A percentile compares a stretch with the other conserved stretches of the same genome.
Conservation (phyloP, 1,284 basidiomycete species). For the Porphyrellus sp. region DNA sequence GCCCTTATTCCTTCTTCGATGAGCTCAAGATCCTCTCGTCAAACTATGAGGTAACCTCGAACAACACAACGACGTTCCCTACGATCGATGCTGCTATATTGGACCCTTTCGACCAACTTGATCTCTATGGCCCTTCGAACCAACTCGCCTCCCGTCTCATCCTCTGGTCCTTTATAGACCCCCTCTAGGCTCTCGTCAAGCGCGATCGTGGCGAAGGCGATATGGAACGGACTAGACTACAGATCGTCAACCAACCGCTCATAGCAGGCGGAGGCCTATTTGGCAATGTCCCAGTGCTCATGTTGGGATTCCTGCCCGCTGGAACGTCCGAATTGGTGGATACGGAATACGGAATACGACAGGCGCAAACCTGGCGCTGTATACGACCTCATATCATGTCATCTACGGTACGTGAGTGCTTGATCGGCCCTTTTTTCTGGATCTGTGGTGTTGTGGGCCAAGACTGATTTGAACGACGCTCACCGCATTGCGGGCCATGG, state of each 20-base stretch:
- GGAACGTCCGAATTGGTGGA: slow-evolving; percentile 1
- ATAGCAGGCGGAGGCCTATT: not conserved
- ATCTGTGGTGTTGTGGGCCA: not conserved
- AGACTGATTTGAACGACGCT: not conserved
- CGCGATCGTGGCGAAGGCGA: slow-evolving; percentile 9
- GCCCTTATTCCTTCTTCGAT: slow-evolving; percentile 17
- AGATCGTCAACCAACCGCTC: slow-evolving; percentile 4
- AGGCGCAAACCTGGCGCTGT: slow-evolving; percentile 18
- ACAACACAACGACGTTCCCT: slow-evolving; percentile 9
- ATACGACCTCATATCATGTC: slow-evolving; percentile 18
- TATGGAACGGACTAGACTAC: slow-evolving; percentile 18
- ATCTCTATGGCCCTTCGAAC: slow-evolving; percentile 5
- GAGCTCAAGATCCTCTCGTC: slow-evolving; percentile 11
- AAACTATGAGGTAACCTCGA: slow-evolving; percentile 9
- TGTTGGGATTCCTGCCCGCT: slow-evolving; percentile 14
- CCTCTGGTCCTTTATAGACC: slow-evolving; percentile 10
- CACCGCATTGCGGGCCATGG: slow-evolving; percentile 8
- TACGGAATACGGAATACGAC: too few relatives aligned
- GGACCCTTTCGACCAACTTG: slow-evolving; percentile 5
- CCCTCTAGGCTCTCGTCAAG: slow-evolving; percentile 8
- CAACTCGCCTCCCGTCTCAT: slow-evolving; percentile 17
- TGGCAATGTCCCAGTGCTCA: not conserved
- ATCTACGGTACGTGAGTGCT: slow-evolving; percentile 11
- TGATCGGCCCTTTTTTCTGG: too few relatives aligned
- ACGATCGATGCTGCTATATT: slow-evolving; percentile 1